Evolutionary conservation across 108 stramenopile species (phyloP).

Genomic region (Fragilaria crotonensis): DNA sequence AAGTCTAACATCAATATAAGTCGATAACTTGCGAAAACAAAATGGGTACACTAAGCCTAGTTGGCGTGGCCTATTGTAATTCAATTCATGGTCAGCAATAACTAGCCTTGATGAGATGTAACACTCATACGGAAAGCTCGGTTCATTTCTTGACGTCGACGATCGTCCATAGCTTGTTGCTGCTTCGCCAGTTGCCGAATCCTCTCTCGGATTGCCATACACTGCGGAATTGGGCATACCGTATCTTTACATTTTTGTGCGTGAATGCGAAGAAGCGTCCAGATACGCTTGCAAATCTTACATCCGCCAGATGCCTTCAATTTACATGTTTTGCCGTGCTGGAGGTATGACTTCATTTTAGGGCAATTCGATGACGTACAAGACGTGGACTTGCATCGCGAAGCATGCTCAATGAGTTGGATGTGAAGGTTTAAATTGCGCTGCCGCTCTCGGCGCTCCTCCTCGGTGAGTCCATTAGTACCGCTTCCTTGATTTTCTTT

Average conservation of each 20-base stretch:
- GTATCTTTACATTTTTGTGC: constrained; percentile 87
- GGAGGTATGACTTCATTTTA: constrained; percentile 93
- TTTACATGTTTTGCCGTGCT: constrained; percentile 73
- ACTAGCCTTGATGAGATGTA: no score
- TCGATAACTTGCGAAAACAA: no score
- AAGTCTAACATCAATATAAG: no score
- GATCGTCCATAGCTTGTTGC: constrained; percentile 88
- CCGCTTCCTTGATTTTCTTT: constrained; percentile 19
- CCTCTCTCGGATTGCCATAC: constrained; percentile 84
- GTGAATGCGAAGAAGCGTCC: constrained; percentile 91
- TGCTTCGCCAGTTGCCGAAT: constrained; percentile 84
- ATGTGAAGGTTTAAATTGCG: constrained; percentile 90
- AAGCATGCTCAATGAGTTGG: constrained; percentile 94
- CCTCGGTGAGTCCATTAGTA: constrained; percentile 59
- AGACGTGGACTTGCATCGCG: constrained; percentile 63
- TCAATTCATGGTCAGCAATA: no score
- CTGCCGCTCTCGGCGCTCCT: constrained; percentile 72
- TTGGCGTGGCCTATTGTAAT: no score
- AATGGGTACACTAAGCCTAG: no score
- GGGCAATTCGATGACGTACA: constrained; percentile 89
- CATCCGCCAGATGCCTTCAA: constrained; percentile 74
- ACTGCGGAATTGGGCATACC: constrained; percentile 88
- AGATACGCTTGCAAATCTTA: constrained; percentile 90
- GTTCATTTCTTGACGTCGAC: constrained; percentile 86
- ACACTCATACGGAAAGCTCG: constrained; percentile 13